These are phyloP conservation scores for Anthoceros angustus DNA, from an alignment of 225 moss, liverwort and hornwort genomes.

Conservation along the genomic window DNA sequence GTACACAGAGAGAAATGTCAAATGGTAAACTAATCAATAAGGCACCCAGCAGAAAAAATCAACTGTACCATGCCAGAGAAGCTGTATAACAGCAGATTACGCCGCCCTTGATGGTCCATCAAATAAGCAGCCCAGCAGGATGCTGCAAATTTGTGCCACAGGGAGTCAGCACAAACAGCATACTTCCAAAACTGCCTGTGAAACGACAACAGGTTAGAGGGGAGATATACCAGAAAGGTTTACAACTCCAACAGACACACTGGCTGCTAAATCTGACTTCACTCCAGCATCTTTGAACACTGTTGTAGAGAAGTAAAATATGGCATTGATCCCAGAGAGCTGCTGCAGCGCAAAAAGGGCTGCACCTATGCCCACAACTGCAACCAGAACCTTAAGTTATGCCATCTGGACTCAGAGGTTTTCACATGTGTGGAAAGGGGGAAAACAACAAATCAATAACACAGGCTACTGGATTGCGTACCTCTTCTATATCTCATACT, in stretches of 20 bases:
- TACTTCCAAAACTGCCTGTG: background rate
- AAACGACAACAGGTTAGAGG: background rate
- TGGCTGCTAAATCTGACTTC: conserved; percentile 54
- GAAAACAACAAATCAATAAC: background rate
- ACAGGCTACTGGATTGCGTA: conserved; percentile 5
- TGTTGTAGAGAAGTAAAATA: conserved; percentile 77
- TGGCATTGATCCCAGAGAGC: conserved; percentile 81
- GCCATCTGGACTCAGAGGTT: conserved; percentile 6
- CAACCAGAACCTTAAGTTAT: conserved; percentile 27
- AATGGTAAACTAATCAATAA: too few species aligned
- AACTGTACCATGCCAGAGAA: conserved; percentile 64
- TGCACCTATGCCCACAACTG: conserved; percentile 67
- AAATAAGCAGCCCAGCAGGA: conserved; percentile 48
- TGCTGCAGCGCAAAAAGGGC: conserved; percentile 81
- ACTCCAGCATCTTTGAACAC: conserved; percentile 75
- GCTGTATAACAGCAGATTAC: conserved; percentile 60
- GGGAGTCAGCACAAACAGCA: conserved; percentile 1
- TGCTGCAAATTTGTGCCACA: conserved; percentile 22
- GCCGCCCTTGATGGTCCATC: conserved; percentile 69
- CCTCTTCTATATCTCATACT: conserved; percentile 51
- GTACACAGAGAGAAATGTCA: too few species aligned
- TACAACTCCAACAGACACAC: conserved; percentile 60
- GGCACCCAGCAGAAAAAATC: background rate
- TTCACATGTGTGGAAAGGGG: background rate
- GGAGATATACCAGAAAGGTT: conserved; percentile 40